Base-by-base conservation (phyloP, 2,329 filamentous ascomycete species). In the Calonectria pteridis region DNA sequence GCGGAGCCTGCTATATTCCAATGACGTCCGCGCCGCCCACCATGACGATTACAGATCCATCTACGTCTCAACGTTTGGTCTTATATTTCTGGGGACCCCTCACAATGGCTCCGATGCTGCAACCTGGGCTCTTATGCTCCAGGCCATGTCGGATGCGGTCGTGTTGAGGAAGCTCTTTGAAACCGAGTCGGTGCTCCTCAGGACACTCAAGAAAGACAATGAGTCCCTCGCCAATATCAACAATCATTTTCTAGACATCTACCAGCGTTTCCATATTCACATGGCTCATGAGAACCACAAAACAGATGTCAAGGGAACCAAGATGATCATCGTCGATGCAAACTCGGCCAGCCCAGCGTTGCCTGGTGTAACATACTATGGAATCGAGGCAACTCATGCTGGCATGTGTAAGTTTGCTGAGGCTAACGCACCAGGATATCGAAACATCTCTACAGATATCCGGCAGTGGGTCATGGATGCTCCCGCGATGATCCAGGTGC, bases 271-370 rank as follows among this genome's bases (percentile, higher is more conserved):
- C 80, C 89, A 91, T 76, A 91, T 95, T 65, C 93, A 94, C 79
- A 94, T 95, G 89, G 94, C 92, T 46, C 93, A 95, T 69, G 94
- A 96, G 81, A 93, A 92, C 58, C 91, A 93, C 77, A 93, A 92
- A 74, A 94, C 93, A 0, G 91, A 94, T 75, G 79, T 95, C 43
- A 93, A 90, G 77, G 91, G 91, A 2, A 91, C 91, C 0, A 91
- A 85, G 85, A 80, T 88, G 67, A 85, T 94, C 73, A 89, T 96
- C 46, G 94, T 96, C 3, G 93, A 95, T 72, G 88, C 93, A 68
- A 87, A 86, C 59, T 95, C 93, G 1, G 94, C 94, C 1, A 90
- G 92, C 23, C 94, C 94, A 0, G 90, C 91, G 69, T 85, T 94
- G 18, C 91, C 92, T 7, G 93, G 93, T 37, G 93, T 94, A 0